A percentile compares a stretch with the other conserved stretches of the same genome.
Conservation (phyloP, 495 filamentous ascomycete species). For the Penicillium cataractarum region DNA sequence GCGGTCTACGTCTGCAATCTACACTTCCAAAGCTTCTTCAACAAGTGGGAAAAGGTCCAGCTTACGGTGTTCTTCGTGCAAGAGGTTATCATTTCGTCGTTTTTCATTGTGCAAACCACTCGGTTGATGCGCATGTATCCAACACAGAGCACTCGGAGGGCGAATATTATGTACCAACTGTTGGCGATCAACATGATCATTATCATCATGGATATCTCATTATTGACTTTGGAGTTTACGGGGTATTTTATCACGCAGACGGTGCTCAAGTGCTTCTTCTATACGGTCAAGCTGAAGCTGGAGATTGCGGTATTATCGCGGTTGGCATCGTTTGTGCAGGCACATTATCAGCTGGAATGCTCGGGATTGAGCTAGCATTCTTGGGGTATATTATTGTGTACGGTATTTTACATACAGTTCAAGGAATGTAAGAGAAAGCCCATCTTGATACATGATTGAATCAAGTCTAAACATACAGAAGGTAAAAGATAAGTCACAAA, state of each 20-base stretch:
- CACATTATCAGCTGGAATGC: conserved; percentile 2
- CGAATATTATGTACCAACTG: conserved; percentile 44
- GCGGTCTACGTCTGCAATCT: conserved; percentile 20
- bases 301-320: conserved; percentile 43
- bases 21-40: conserved; percentile 38
- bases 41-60: conserved; percentile 42
- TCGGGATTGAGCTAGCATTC: conserved; percentile 6
- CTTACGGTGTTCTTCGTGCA: conserved; percentile 46
- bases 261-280: conserved; percentile 45
- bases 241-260: conserved; percentile 42
- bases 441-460: neutral
- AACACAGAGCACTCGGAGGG: conserved; percentile 24
- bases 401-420: neutral
- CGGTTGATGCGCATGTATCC: conserved; percentile 35
- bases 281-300: conserved; percentile 54
- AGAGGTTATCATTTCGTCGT: conserved; percentile 45
- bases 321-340: neutral
- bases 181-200: conserved; percentile 43
- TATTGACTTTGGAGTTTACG: conserved; percentile 39
- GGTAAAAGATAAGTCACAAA: neutral
- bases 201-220: conserved; percentile 38
- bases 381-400: neutral
- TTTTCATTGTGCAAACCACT: conserved; percentile 47
- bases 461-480: conserved; percentile 12
- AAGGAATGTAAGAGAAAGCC: neutral